These are phyloP conservation scores for Boletus rubescentipes DNA, from an alignment of 768 basidiomycete species.

Conservation along the genomic window DNA sequence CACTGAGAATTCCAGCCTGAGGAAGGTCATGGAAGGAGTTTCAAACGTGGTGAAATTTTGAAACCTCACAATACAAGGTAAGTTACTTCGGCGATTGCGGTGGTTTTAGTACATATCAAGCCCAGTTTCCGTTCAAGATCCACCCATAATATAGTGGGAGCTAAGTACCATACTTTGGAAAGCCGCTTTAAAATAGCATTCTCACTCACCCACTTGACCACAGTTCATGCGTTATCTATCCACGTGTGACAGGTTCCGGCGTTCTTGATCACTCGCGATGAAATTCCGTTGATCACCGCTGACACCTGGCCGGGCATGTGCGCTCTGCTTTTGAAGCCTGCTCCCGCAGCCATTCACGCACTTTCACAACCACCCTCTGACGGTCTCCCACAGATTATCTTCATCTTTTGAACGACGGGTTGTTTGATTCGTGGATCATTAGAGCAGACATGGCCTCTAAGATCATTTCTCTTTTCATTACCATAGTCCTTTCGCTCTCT, in stretches of 20 bases:
- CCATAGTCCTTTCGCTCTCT: background rate
- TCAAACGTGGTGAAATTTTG: too few species aligned
- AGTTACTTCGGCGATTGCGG: too few species aligned
- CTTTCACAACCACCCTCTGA: background rate
- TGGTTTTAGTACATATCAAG: too few species aligned
- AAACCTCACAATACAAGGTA: too few species aligned
- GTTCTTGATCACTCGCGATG: background rate
- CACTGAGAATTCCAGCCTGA: too few species aligned
- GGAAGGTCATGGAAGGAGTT: too few species aligned
- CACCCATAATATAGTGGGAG: background rate
- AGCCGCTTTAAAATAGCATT: background rate
- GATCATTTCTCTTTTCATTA: background rate
- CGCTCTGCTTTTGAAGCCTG: background rate
- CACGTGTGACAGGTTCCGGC: too few species aligned
- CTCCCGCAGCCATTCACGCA: background rate
- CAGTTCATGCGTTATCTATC: background rate
- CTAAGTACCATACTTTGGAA: background rate
- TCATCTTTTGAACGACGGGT: background rate
- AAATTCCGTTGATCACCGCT: slow-evolving; percentile 4
- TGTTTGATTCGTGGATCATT: background rate
- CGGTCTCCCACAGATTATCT: background rate
- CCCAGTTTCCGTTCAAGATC: too few species aligned
- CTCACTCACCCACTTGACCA: background rate
- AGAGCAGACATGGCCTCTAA: slow-evolving; percentile 2
- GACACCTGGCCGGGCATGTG: slow-evolving; percentile 1